Base-by-base conservation (phyloP, 1,284 basidiomycete genomes). In the Heliocybe sulcata region DNA sequence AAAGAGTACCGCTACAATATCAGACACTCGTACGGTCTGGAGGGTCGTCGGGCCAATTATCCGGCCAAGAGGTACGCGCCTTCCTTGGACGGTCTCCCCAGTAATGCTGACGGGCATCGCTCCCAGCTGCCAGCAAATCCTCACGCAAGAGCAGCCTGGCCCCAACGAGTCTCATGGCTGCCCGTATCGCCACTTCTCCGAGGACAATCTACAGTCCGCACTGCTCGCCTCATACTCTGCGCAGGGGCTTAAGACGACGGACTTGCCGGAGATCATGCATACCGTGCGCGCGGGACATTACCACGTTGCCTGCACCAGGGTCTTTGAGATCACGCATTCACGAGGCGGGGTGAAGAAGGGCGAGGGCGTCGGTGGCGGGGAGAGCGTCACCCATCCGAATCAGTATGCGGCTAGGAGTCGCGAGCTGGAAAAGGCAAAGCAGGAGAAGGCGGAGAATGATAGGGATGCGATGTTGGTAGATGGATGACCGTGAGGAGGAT, bases 1-100 rank as follows among this genome's bases (percentile, higher is more conserved):
- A 99, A 99, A 69, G 92, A 98, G 67, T 90, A 98, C 77, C 87
- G 86, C 63, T 99, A 99, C 72, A 99, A 99, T 64, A 95, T 99
- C 63, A 86, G 96, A 38, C 97, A 99, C 71, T 87, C 85, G 9
- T 99, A 90, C 67, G 97, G 97, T 48, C 76, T 98, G 45, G 97
- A 99, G 69, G 97, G 97, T 8, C 90, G 89, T 66, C 83, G 96
- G 42, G 89, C 88, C 52, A 98, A 98, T 70, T 99, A 99, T 69
- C 82, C 92, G 2, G 94, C 97, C 0, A 93, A 90, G 72, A 94
- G 82, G 92, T 91, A 59, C 42, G 77, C 63, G 55, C 3, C 38
- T 1, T 22, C 25, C 23, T 25, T 54, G 48, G 42, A n/a, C 56
- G 25, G 19, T 22, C 26, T 55, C 38, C 51, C 49, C 56, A 47